These are phyloP conservation scores for Fomitopsis palustris DNA, from an alignment of 1,284 basidiomycete species.

Conservation along the genomic window DNA sequence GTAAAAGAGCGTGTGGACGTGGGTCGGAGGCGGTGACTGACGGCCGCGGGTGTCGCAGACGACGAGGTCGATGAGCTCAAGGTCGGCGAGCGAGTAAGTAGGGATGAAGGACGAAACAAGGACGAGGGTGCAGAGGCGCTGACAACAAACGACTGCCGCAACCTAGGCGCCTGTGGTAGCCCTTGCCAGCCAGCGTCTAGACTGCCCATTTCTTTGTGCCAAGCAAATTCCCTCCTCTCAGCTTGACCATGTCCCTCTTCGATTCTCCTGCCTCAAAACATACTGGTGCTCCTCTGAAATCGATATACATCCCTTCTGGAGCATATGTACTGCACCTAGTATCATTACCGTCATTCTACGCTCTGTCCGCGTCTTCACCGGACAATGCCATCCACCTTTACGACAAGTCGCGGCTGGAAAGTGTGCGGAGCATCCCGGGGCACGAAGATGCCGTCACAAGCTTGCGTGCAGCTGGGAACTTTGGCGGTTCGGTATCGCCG, in stretches of 20 bases:
- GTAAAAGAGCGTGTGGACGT: constrained; percentile 23
- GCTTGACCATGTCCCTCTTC: constrained; percentile 27
- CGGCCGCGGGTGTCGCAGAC: constrained; percentile 21
- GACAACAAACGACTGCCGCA: constrained; percentile 14
- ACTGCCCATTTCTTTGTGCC: constrained; percentile 12
- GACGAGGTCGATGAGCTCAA: constrained; percentile 21
- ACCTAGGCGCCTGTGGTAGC: constrained; percentile 2
- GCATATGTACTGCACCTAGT: constrained; percentile 59
- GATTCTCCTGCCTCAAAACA: constrained; percentile 28
- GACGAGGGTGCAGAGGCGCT: constrained; percentile 11
- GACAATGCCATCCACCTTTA: constrained; percentile 59
- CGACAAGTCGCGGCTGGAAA: constrained; percentile 51
- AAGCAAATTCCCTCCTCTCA: constrained; percentile 7
- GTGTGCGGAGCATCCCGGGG: constrained; percentile 45
- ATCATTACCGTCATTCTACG: constrained; percentile 45
- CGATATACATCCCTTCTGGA: constrained; percentile 37
- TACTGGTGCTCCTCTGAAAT: constrained; percentile 29
- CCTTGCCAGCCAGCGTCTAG: background rate
- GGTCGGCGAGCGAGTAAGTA: constrained; percentile 18
- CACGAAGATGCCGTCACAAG: constrained; percentile 53
- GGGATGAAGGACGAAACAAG: constrained; percentile 10
- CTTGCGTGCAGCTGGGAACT: constrained; percentile 36
- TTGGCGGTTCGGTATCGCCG: constrained; percentile 30
- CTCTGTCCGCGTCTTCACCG: constrained; percentile 54
- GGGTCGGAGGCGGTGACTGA: constrained; percentile 11